These are phyloP conservation scores for Paraglomus brasilianum DNA, from an alignment of 192 early-diverging fungal species.

Conservation along the genomic window DNA sequence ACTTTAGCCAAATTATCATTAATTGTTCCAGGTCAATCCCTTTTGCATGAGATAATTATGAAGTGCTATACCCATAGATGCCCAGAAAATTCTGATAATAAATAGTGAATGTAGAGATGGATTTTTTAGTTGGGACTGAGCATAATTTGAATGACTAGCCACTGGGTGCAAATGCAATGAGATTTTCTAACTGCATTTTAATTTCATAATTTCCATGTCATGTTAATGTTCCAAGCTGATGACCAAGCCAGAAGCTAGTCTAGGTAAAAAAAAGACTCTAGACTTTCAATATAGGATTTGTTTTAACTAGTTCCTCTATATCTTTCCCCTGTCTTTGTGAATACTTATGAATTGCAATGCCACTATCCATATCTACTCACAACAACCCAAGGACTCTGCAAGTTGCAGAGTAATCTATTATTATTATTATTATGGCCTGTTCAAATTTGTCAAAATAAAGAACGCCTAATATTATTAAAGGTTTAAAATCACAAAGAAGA, in stretches of 20 bases:
- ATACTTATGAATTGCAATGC: neutral
- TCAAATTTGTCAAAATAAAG: conserved; percentile 15
- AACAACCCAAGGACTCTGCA: neutral
- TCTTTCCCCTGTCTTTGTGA: neutral
- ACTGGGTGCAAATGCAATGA: conserved; percentile 13
- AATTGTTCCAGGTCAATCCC: no score
- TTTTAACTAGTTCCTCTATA: neutral
- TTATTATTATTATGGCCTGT: no score
- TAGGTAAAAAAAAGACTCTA: conserved; percentile 13
- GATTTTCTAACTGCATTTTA: neutral
- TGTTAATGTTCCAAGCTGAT: conserved; percentile 4
- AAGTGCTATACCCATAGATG: neutral
- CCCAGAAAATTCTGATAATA: neutral
- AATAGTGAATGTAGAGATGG: neutral
- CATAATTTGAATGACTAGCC: neutral
- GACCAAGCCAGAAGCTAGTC: neutral
- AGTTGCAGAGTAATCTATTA: conserved; percentile 5
- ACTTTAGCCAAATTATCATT: conserved; percentile 16
- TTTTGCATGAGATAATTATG: conserved; percentile 1
- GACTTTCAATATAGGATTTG: conserved; percentile 11
- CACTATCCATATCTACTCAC: neutral
- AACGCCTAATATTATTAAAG: neutral
- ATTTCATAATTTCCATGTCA: conserved; percentile 12
- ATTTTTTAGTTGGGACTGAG: neutral
- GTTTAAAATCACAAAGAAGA: no score